Conservation (phyloP, 495 filamentous ascomycete species). For the Penicillium argentinense region DNA sequence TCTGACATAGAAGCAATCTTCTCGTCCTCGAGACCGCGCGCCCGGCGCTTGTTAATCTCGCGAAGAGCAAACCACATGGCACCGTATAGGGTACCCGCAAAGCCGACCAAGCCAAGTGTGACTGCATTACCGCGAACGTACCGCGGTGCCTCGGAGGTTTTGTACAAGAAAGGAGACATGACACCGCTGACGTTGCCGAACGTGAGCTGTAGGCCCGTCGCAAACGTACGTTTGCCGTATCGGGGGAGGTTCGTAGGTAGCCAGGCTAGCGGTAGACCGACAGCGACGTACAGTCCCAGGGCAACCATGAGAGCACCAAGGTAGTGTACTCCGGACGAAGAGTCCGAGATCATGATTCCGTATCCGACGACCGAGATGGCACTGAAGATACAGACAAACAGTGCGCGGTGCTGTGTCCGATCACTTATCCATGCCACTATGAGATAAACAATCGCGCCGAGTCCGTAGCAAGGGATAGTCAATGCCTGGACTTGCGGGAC, state of each 20-base stretch:
- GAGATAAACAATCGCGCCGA: constrained; percentile 68
- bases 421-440: constrained; percentile 61
- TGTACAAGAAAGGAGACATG: constrained; percentile 61
- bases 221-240: constrained; percentile 72
- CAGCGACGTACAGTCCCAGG: constrained; percentile 66
- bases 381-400: constrained; percentile 59
- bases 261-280: constrained; percentile 73
- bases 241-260: constrained; percentile 56
- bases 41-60: constrained; percentile 55
- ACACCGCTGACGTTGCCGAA: constrained; percentile 69
- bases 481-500: constrained; percentile 66
- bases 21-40: constrained; percentile 50
- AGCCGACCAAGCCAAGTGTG: constrained; percentile 46
- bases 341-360: constrained; percentile 60
- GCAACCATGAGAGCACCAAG: constrained; percentile 72
- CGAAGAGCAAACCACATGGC: constrained; percentile 57
- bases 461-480: constrained; percentile 74
- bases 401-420: constrained; percentile 55
- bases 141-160: constrained; percentile 37
- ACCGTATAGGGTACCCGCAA: constrained; percentile 43
- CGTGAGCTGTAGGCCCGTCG: constrained; percentile 65
- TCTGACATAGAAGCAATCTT: constrained; percentile 57
- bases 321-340: constrained; percentile 63
- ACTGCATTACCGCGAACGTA: constrained; percentile 46
- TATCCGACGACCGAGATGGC: constrained; percentile 66